A percentile compares a stretch with the other conserved stretches of the same genome.
Conservation (phyloP, 225 moss, liverwort and hornwort genomes). For the Climacium dendroides region DNA sequence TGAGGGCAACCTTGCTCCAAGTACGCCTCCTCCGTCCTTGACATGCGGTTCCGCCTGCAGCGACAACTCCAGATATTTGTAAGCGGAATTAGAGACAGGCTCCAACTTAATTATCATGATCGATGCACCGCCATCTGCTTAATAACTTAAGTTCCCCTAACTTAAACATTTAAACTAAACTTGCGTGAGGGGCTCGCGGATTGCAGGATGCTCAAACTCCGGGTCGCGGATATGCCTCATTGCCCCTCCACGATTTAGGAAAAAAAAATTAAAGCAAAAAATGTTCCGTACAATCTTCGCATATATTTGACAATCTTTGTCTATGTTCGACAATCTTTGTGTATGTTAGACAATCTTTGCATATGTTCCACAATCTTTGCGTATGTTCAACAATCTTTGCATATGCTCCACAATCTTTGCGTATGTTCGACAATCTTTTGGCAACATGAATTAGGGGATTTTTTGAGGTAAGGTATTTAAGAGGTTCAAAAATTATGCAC, state of each 20-base stretch:
- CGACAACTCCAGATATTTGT: not conserved
- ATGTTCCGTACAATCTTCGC: not conserved
- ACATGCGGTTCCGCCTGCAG: not conserved
- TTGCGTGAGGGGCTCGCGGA: not conserved
- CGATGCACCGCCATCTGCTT: too few species aligned
- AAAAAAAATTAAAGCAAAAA: too few species aligned
- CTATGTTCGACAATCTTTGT: too few species aligned
- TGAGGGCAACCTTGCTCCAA: not conserved
- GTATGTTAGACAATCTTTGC: too few species aligned
- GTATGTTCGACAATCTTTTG: not conserved
- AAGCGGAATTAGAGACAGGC: not conserved
- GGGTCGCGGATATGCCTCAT: not conserved
- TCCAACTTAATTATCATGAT: too few species aligned
- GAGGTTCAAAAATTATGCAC: too few species aligned
- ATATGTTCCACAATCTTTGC: not conserved
- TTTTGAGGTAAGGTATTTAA: too few species aligned
- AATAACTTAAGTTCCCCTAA: fast-evolving
- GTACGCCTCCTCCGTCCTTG: not conserved
- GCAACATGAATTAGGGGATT: not conserved
- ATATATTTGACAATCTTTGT: not conserved
- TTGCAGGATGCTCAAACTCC: not conserved
- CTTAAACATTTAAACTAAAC: too few species aligned
- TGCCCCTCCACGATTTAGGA: too few species aligned
- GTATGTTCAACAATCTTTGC: too few species aligned
- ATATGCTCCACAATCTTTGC: too few species aligned